Conservation (phyloP, 2,329 filamentous ascomycete species). For the Curvularia lunata region DNA sequence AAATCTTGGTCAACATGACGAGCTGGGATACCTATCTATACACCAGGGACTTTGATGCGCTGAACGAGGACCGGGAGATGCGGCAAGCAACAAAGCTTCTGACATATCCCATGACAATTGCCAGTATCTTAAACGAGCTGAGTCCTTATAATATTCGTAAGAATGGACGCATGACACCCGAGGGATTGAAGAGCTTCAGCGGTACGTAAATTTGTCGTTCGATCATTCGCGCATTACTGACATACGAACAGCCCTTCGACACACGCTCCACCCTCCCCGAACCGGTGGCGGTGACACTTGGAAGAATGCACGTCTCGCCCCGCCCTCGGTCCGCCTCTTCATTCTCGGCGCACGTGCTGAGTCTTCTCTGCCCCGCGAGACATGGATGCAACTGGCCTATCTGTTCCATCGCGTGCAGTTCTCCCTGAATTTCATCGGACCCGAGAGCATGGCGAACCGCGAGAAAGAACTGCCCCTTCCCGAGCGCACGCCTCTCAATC, state of each 20-base stretch:
- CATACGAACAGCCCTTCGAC: conserved; percentile 73
- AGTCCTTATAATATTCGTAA: conserved; percentile 86
- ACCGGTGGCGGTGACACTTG: conserved; percentile 76
- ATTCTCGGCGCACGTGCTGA: conserved; percentile 95
- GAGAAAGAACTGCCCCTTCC: conserved; percentile 93
- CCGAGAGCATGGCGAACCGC: conserved; percentile 93
- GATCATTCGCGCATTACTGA: conserved; percentile 12
- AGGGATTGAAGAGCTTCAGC: conserved; percentile 92
- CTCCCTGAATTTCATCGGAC: conserved; percentile 92
- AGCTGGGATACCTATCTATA: conserved; percentile 99
- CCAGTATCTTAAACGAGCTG: conserved; percentile 89
- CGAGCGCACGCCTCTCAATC: conserved; percentile 81
- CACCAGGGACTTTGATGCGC: conserved; percentile 85
- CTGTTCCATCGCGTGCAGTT: conserved; percentile 92
- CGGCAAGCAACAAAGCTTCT: conserved; percentile 90
- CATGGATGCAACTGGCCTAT: conserved; percentile 93
- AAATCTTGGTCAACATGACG: conserved; percentile 93
- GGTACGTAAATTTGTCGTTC: conserved; percentile 62
- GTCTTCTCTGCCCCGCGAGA: conserved; percentile 89
- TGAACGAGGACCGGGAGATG: conserved; percentile 89
- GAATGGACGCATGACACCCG: conserved; percentile 77
- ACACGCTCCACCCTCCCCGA: conserved; percentile 87
- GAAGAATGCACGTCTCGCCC: conserved; percentile 79
- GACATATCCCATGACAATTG: conserved; percentile 92
- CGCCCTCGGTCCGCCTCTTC: conserved; percentile 90